These are phyloP conservation scores for Rhododendron ferrugineum DNA, from an alignment of 148 eudicot species.

Conservation along the genomic window DNA sequence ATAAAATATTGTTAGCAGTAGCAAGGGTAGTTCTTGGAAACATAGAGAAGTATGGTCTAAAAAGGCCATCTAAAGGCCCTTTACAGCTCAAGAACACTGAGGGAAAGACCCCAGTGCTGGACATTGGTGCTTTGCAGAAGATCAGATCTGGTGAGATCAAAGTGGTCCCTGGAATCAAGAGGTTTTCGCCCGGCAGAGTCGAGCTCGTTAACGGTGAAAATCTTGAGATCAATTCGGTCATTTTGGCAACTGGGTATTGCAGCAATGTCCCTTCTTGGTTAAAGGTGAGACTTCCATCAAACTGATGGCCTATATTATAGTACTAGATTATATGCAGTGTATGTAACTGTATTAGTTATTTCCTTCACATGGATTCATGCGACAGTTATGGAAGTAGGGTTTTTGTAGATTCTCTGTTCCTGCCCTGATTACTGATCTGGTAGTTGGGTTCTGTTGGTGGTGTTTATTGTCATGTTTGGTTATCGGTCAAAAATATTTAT, in stretches of 20 bases:
- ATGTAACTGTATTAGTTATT: not conserved
- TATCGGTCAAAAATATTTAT: not conserved
- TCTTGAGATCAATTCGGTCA: slow-evolving; percentile 63
- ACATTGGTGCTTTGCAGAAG: slow-evolving; percentile 60
- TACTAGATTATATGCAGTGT: not conserved
- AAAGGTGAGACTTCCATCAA: slow-evolving; percentile 42
- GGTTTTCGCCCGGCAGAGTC: slow-evolving; percentile 48
- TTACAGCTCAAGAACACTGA: slow-evolving; percentile 65
- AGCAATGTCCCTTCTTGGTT: slow-evolving; percentile 92
- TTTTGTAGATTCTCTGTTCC: slow-evolving; percentile 31
- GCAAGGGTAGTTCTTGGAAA: slow-evolving; percentile 56
- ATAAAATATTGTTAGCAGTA: slow-evolving; percentile 46
- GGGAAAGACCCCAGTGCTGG: slow-evolving; percentile 85
- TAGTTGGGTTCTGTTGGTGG: slow-evolving; percentile 39
- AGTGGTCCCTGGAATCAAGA: slow-evolving; percentile 80
- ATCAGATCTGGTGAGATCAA: slow-evolving; percentile 64
- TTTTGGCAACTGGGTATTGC: slow-evolving; percentile 80
- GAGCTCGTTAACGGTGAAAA: slow-evolving; percentile 47
- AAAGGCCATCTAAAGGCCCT: slow-evolving; percentile 75
- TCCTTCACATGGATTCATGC: slow-evolving; percentile 27
- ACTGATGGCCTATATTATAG: not conserved
- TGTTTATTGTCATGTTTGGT: slow-evolving; percentile 20
- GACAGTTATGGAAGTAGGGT: slow-evolving; percentile 53
- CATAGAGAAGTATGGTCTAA: slow-evolving; percentile 62
- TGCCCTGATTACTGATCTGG: slow-evolving; percentile 20